phyloP scores from a whole-genome alignment of 768 basidiomycete genomes.

The Trametes coccinea region DNA sequence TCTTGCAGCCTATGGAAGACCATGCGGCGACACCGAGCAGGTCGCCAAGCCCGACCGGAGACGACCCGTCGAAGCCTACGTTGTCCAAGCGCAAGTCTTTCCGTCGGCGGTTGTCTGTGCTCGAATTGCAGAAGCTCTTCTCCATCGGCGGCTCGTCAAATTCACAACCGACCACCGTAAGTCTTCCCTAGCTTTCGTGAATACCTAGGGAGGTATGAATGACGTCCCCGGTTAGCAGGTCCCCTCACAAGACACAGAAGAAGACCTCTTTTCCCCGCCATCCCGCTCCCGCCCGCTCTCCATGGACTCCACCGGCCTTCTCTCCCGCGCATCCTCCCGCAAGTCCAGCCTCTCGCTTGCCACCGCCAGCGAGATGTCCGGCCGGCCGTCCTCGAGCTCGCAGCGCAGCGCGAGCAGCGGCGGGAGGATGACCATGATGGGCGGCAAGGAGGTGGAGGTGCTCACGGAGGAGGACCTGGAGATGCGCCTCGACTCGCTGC shows the following conservation, averaged over 20 bases:
- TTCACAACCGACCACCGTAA: slow-evolving; percentile 8
- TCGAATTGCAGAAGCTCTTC: slow-evolving; percentile 37
- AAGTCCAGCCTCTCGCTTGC: slow-evolving; percentile 8
- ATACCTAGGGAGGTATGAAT: no score
- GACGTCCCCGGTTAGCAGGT: no score
- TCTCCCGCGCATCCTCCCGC: slow-evolving; percentile 17
- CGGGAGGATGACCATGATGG: neutral
- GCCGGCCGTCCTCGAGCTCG: slow-evolving; percentile 11
- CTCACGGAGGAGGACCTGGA: slow-evolving; percentile 51
- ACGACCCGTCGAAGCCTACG: slow-evolving; percentile 18
- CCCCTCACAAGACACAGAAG: neutral
- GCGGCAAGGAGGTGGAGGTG: no score
- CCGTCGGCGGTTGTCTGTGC: slow-evolving; percentile 35
- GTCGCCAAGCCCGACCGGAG: neutral
- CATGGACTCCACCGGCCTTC: slow-evolving; percentile 3
- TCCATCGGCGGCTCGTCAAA: slow-evolving; percentile 17
- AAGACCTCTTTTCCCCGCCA: slow-evolving; percentile 16
- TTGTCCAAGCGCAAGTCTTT: slow-evolving; percentile 31
- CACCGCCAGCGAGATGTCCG: neutral
- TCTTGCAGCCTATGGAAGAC: slow-evolving; percentile 23
- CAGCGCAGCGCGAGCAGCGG: slow-evolving; percentile 1
- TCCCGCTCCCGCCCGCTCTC: slow-evolving; percentile 12
- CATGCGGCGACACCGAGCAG: slow-evolving; percentile 13
- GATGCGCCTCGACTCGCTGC: slow-evolving; percentile 70
- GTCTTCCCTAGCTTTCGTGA: neutral